These are phyloP conservation scores for Dothideomycetes sp. DNA, from an alignment of 2,329 filamentous ascomycete species.

Conservation along the genomic window DNA sequence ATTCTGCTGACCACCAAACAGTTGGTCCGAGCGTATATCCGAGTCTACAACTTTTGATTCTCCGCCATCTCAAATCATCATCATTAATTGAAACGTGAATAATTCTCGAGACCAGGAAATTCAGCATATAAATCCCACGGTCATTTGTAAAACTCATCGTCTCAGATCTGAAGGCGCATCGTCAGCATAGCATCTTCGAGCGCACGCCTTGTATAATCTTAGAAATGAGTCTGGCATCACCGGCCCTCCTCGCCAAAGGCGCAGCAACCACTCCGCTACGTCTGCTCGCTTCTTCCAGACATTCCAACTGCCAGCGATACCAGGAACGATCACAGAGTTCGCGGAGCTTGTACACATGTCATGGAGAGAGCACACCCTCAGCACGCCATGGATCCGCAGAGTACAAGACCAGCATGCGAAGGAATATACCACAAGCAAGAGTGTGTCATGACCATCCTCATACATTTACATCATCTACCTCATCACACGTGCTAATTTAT, in stretches of 20 bases:
- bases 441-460: conserved; percentile 9
- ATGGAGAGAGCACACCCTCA: conserved; percentile 1
- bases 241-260: conserved; percentile 20
- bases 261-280: conserved; percentile 20
- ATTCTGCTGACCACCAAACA: neutral
- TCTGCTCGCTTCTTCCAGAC: conserved; percentile 19
- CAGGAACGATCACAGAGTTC: conserved; percentile 10
- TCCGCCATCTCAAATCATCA: neutral
- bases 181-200: no score
- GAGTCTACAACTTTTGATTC: neutral
- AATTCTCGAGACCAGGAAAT: no score
- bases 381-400: conserved; percentile 3
- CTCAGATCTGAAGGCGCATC: no score
- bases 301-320: conserved; percentile 14
- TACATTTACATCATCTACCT: conserved; percentile 7
- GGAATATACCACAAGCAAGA: conserved; percentile 8
- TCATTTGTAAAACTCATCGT: no score
- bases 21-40: neutral
- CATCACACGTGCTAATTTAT: conserved; percentile 5
- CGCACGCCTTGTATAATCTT: no score
- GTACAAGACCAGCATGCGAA: neutral
- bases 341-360: conserved; percentile 6
- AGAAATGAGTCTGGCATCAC: conserved; percentile 27
- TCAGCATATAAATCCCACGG: no score
- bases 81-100: conserved; percentile 1